Base-by-base conservation (phyloP, 371 early-diverging fungal genomes). In the Rhizopus arrhizus region DNA sequence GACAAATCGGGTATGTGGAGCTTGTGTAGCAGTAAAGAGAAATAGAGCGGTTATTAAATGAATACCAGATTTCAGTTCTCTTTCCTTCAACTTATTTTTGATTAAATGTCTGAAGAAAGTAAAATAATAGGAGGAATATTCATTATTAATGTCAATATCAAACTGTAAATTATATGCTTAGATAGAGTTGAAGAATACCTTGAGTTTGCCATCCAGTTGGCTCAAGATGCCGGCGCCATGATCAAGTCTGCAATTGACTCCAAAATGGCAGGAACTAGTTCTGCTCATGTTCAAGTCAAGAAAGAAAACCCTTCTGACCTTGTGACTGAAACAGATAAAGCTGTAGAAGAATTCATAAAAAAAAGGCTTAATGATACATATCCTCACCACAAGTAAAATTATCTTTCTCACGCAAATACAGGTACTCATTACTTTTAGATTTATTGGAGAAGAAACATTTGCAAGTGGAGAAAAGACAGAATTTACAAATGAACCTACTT, bases 401-500 rank as follows among this genome's bases (percentile, higher is more conserved):
- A 1, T 32, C 6, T 12, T 33, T 15, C 32, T 3, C 12, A 33
- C 12, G 16, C 43, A 22, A 51, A 28, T 12, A 10, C 8, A 38
- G 22, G n/a, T 42, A 8, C 36, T 11, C 36, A 6, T 52, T 15
- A n/a, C 11, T 22, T 4, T 69, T 66, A 83, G 82, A 12, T 91
- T 95, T 58, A 90, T 96, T 48, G 95, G 96, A 45, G 94, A 95
- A 66, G 95, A 96, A 61, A 85, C 88, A 3, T 77, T 82, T 42
- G 88, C 85, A 16, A 77, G 74, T 53, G 91, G 88, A 16, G 83
- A 85, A 40, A 80, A 79, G 16, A 77, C 82, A 54, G 66, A 66
- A 16, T 74, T 91, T 61, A 90, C 90, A 8, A 73, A 90, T 59
- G 78, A 81, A 4, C 93, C 94, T 8, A 94, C 95, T 3, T 95